Evolutionary conservation across 257 asterid species (phyloP).

Genomic region (Solanum clarkiae): DNA sequence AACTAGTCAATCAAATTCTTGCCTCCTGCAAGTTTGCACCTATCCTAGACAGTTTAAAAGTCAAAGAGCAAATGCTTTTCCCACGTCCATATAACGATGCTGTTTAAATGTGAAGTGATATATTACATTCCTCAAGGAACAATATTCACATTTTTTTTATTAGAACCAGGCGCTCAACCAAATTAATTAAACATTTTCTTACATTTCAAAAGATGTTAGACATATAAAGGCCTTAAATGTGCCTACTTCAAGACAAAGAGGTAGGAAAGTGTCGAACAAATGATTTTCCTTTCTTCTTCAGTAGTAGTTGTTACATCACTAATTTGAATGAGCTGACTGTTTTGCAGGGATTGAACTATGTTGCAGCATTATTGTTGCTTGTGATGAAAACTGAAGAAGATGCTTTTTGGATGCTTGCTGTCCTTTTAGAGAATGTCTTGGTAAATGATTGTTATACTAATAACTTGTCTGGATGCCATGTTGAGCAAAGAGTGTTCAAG

Average conservation of each 20-base stretch:
- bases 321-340: neutral
- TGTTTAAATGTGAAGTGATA: neutral
- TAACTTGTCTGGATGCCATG: constrained; percentile 94
- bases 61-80: neutral
- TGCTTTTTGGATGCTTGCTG: constrained; percentile 99
- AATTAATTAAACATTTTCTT: neutral
- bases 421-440: constrained; percentile 80
- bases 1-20: neutral
- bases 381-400: constrained; percentile 99
- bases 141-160: neutral
- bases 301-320: neutral
- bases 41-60: neutral
- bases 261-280: neutral
- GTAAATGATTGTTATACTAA: constrained; percentile 88
- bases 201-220: neutral
- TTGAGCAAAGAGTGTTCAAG: constrained; percentile 90
- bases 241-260: neutral
- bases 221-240: neutral
- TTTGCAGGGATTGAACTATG: constrained; percentile 88
- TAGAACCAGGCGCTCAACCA: neutral
- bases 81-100: neutral
- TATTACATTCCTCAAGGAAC: neutral
- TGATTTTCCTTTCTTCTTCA: neutral
- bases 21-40: neutral
- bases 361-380: constrained; percentile 82